A percentile compares a stretch with the other conserved stretches of the same genome.
These are phyloP conservation scores for Setomelanomma holmii DNA, from an alignment of 2,329 filamentous ascomycete species.

Conservation along the genomic window DNA sequence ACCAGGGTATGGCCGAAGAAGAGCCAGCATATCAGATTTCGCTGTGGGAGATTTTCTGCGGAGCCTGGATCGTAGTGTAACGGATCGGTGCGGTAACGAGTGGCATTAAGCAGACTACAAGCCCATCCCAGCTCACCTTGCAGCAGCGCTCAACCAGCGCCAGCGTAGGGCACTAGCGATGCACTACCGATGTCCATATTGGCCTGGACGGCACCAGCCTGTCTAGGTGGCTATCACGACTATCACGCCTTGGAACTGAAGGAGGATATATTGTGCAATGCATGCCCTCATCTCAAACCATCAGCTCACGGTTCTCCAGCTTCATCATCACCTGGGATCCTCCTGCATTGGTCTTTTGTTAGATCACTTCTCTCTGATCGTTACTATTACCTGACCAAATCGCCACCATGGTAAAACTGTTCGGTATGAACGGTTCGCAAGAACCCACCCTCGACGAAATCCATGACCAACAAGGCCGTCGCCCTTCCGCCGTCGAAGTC, in stretches of 20 bases:
- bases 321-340: slow-evolving; percentile 17
- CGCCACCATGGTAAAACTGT: slow-evolving; percentile 34
- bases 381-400: background rate
- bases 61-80: slow-evolving; percentile 19
- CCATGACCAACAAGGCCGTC: slow-evolving; percentile 45
- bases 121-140: slow-evolving; percentile 11
- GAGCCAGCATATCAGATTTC: slow-evolving; percentile 21
- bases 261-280: slow-evolving; percentile 28
- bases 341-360: slow-evolving; percentile 4
- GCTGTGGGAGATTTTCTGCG: slow-evolving; percentile 20
- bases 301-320: slow-evolving; percentile 29
- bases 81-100: slow-evolving; percentile 23
- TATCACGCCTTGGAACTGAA: slow-evolving; percentile 8
- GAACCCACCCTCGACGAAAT: slow-evolving; percentile 46
- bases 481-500: slow-evolving; percentile 44
- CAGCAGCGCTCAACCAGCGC: slow-evolving; percentile 22
- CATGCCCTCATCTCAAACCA: slow-evolving; percentile 17
- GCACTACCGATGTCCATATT: slow-evolving; percentile 17
- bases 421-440: slow-evolving; percentile 33
- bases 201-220: slow-evolving; percentile 34
- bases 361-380: slow-evolving; percentile 4
- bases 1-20: slow-evolving; percentile 9
- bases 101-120: slow-evolving; percentile 11
- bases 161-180: slow-evolving; percentile 18
- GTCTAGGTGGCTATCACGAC: slow-evolving; percentile 19